Evolutionary conservation across 129 eudicot genomes (phyloP), one percentile per base, ranked within the genome.

Genomic region (Glebionis coronaria): DNA sequence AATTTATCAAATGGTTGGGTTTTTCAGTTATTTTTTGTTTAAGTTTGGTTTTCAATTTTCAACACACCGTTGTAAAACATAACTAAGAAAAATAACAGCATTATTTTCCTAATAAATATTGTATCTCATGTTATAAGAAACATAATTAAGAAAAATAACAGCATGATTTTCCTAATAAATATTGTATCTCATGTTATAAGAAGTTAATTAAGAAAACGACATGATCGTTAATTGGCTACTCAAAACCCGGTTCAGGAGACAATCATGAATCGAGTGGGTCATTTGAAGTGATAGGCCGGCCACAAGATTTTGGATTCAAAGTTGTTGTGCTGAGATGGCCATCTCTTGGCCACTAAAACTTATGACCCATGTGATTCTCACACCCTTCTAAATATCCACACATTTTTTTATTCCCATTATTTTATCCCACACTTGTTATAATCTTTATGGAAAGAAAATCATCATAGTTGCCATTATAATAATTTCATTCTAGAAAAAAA

Each of bases 291-390:
- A n/a, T n/a, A n/a, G 49, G 77, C 70, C 55, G 63, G 54, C 69
- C 61, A 72, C 56, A 40, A 35, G 47, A 67, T 67, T 74, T 19
- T 35, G 77, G 18, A 25, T 63, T 63, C 58, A 73, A 73, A 73
- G 40, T 50, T 67, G 68, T 58, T 75, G 74, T 44, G 56, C 72
- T 75, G 51, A 67, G 63, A 67, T 75, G 79, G 74, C 79, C 53
- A 67, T 47, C 45, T 59, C 21, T 51, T 52, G 79, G 38, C 79
- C 74, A 67, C 74, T 75, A 49, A 75, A 67, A 50, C 74, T 3
- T 35, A 57, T 58, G 15, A 67, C 40, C 68, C 79, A 75, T 68
- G 73, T 75, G 79, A 67, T 67, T 14, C 46, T 62, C 74, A 67
- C 56, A 38, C 50, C 14, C 25, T 58, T 59, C 56, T 4, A 53